Evolutionary conservation across 2,329 filamentous ascomycete species (phyloP).

Genomic region (Colletotrichum sp.): DNA sequence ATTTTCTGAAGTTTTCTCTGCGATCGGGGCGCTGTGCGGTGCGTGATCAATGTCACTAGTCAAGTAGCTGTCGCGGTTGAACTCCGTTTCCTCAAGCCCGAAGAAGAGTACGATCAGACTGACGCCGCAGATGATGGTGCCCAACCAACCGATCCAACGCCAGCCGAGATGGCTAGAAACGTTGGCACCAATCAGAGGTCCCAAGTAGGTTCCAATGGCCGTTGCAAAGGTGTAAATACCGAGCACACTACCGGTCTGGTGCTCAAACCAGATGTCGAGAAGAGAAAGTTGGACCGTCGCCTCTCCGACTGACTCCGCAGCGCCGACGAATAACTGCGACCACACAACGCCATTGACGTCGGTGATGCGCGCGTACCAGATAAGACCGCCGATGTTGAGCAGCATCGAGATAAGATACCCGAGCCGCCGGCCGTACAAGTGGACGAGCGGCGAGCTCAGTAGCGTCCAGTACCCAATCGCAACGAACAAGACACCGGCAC

Average conservation of each 20-base stretch:
- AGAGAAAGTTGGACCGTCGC: slow-evolving; percentile 62
- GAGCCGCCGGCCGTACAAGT: slow-evolving; percentile 59
- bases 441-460: slow-evolving; percentile 56
- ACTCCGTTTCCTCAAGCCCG: slow-evolving; percentile 57
- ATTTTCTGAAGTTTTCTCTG: slow-evolving; percentile 10
- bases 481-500: slow-evolving; percentile 61
- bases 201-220: slow-evolving; percentile 60
- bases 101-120: slow-evolving; percentile 56
- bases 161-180: slow-evolving; percentile 54
- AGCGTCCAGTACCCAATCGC: slow-evolving; percentile 62
- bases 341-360: slow-evolving; percentile 52
- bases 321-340: slow-evolving; percentile 62
- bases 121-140: slow-evolving; percentile 51
- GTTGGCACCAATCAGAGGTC: slow-evolving; percentile 57
- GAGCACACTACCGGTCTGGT: slow-evolving; percentile 58
- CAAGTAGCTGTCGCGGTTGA: slow-evolving; percentile 47
- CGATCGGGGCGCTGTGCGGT: slow-evolving; percentile 6
- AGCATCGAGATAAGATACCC: slow-evolving; percentile 59
- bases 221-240: slow-evolving; percentile 62
- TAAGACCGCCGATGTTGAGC: slow-evolving; percentile 52
- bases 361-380: slow-evolving; percentile 56
- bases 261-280: slow-evolving; percentile 63
- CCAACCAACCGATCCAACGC: slow-evolving; percentile 60
- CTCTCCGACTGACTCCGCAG: slow-evolving; percentile 61
- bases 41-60: slow-evolving; percentile 27